Evolutionary conservation across 2,329 filamentous ascomycete genomes (phyloP).

Genomic region (Cladosporium halotolerans): DNA sequence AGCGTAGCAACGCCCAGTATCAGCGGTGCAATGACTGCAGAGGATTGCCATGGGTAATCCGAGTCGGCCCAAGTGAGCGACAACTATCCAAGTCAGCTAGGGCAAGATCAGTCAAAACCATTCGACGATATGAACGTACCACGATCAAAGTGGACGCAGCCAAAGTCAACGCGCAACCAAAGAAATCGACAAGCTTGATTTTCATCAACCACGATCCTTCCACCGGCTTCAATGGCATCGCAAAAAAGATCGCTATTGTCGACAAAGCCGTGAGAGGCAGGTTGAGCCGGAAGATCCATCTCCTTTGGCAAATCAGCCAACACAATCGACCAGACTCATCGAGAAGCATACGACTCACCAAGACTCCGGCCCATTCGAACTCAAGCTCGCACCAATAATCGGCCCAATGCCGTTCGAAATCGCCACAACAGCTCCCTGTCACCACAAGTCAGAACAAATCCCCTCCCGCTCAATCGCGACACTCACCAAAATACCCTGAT

Average conservation of each 20-base stretch:
- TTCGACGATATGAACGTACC: conserved; percentile 21
- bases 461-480: too few species aligned
- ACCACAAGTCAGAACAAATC: conserved; percentile 13
- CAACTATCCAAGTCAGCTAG: neutral
- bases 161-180: conserved; percentile 43
- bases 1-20: conserved; percentile 45
- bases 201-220: conserved; percentile 46
- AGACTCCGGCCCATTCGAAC: conserved; percentile 18
- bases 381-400: conserved; percentile 48
- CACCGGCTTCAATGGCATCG: conserved; percentile 53
- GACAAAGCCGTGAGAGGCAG: conserved; percentile 47
- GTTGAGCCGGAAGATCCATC: conserved; percentile 33
- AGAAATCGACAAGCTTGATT: conserved; percentile 47
- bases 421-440: conserved; percentile 46
- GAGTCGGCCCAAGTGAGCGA: conserved; percentile 54
- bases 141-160: conserved; percentile 44
- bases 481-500: conserved; percentile 21
- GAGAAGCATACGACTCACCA: neutral
- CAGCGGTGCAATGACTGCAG: conserved; percentile 19
- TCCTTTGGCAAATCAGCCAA: conserved; percentile 23
- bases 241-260: conserved; percentile 44
- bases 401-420: conserved; percentile 51
- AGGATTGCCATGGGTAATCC: conserved; percentile 51
- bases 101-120: too few species aligned
- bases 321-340: neutral